Evolutionary conservation across 495 filamentous ascomycete genomes (phyloP), one percentile per base, ranked within the genome.

Genomic region (Penicillium taxi): DNA sequence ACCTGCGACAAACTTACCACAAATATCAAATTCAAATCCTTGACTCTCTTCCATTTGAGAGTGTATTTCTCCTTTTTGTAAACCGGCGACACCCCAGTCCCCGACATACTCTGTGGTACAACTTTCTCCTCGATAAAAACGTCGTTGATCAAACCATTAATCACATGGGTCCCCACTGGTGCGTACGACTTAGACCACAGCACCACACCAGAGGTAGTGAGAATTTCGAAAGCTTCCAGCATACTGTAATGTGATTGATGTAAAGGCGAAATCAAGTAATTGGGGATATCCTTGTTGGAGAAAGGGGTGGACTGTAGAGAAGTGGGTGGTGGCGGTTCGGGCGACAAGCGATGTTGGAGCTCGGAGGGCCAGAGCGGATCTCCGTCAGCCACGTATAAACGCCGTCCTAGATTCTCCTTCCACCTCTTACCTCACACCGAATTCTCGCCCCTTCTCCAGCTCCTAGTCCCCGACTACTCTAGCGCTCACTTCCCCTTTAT

Each of bases 61-160:
- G 88, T 96, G 59, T 96, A 93, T 47, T 90, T 85, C 51, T 96
- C 91, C 52, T 85, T 81, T 63, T 80, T 90, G 66, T 87, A 96
- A 0, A 78, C 64, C 1, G 86, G 78, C 5, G 59, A 61, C 6
- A 39, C 40, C 0, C 52, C 50, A 6, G 18, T 41, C 22, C 28
- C 32, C 33, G 38, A 42, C 9, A 38, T 17, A 15, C 41, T 72
- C 32, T 75, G 73, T 24, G 81, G 70, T 36, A 72, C 70, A 23
- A 82, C 80, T 53, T 78, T 80, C 60, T 96, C 91, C 63, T 96
- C 93, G 55, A 98, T 95, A 66, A 98, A 90, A 55, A 96, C 82
- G 59, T 96, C 88, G 57, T 78, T 78, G 67, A 98, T 93, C 59
- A 96, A 82, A 66, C 81, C 82, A 66, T 98, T 94, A 66, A 98